Evolutionary conservation across 2,329 filamentous ascomycete genomes (phyloP), one percentile per base, ranked within the genome.

Genomic region (Dactylellina haptotyla): DNA sequence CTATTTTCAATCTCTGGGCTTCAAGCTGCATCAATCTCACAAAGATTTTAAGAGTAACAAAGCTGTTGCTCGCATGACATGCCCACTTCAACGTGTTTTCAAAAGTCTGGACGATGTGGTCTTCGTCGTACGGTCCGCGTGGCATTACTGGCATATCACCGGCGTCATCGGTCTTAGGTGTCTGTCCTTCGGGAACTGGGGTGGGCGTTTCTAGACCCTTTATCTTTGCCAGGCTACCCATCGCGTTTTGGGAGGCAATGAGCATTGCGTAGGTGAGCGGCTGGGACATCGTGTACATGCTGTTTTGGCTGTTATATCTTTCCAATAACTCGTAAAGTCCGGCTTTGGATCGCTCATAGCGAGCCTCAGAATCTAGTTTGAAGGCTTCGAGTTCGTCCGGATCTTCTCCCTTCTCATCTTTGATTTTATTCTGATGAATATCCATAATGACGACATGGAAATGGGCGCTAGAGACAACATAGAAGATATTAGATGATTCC

Each of bases 201-300:
- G 59, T 72, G 9, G 67, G 51, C 1, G 51, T 72, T 16, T 59
- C 61, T 6, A 56, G 10, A 3, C 45, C 59, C 14, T 51, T 51
- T 10, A 56, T n/a, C 6, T 65, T 64, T 4, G 46, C 51, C 9
- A 72, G 32, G 18, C 67, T 65, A 12, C 34, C 59, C 32, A 65
- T 72, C 1, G 67, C 67, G n/a, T 65, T 72, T 46, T 72, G 59
- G 3, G 67, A 53, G 9, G 56, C 67, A 12, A 65, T 59, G 20
- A 65, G 32, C 67, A 72, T 58, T 0, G 67, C 50, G 26, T 59
- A 56, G 14, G 53, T 65, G 8, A 72, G 34, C 0, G 67, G 67
- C n/a, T 72, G 67, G 4, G 67, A 53, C 67, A 72, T 72, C 0
- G 59, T 65, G 18, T 53, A 58, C 67, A 72, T 72, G 20, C 59